phyloP scores from a whole-genome alignment of 495 filamentous ascomycete genomes.

The Hyaloscypha hepaticicola region DNA sequence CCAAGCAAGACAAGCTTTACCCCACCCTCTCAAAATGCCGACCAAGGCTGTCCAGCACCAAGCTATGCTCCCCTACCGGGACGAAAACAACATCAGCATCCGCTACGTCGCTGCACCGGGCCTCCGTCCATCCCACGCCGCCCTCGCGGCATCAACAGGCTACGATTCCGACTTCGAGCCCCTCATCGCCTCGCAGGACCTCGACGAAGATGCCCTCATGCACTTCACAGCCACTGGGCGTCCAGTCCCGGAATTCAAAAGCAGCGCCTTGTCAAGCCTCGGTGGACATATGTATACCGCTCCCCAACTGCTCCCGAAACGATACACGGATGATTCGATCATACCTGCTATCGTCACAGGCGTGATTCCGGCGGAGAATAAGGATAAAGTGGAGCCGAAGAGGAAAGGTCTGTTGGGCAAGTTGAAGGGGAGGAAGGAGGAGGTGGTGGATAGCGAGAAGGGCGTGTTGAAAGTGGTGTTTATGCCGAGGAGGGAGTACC shows the following conservation, averaged over 20 bases:
- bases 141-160: neutral
- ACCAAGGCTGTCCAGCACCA: neutral
- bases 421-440: neutral
- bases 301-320: slow-evolving; percentile 17
- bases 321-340: slow-evolving; percentile 28
- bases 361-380: slow-evolving; percentile 15
- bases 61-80: slow-evolving; percentile 13
- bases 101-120: slow-evolving; percentile 3
- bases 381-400: neutral
- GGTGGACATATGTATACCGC: slow-evolving; percentile 12
- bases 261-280: neutral
- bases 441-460: neutral
- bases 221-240: slow-evolving; percentile 25
- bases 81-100: slow-evolving; percentile 14
- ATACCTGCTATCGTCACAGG: slow-evolving; percentile 26
- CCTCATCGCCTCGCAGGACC: slow-evolving; percentile 8
- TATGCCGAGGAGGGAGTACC: slow-evolving; percentile 31
- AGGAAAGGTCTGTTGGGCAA: neutral
- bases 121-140: neutral
- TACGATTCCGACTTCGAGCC: slow-evolving; percentile 27
- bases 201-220: slow-evolving; percentile 7
- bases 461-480: slow-evolving; percentile 26
- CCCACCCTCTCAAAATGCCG: neutral
- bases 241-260: slow-evolving; percentile 15
- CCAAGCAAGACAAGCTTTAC: neutral